A percentile compares a stretch with the other conserved stretches of the same genome.
These are phyloP conservation scores for Naegleria fowleri DNA, from an alignment of 208 protist genomes.

Conservation along the genomic window DNA sequence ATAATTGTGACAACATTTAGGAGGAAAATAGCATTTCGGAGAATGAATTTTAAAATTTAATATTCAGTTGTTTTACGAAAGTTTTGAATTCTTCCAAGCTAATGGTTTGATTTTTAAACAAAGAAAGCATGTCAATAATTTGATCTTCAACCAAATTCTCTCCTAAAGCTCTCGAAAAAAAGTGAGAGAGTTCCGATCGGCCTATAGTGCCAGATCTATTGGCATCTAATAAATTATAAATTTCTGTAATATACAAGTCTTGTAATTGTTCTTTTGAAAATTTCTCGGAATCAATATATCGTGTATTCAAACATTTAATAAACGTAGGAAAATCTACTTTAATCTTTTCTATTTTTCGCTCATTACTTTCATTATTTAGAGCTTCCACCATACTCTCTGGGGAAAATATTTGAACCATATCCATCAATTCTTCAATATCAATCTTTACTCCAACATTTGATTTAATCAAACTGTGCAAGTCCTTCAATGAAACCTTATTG, in stretches of 20 bases:
- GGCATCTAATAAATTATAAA: not conserved
- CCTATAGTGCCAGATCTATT: not conserved
- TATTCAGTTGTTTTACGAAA: not conserved
- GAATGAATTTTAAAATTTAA: not conserved
- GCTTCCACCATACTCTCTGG: not conserved
- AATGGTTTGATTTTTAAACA: not conserved
- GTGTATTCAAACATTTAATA: not conserved
- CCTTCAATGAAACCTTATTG: not conserved
- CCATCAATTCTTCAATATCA: not conserved
- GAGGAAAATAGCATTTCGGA: no score
- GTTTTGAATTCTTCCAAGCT: not conserved
- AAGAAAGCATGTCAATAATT: not conserved
- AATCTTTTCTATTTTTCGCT: not conserved
- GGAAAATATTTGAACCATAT: not conserved
- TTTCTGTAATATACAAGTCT: not conserved
- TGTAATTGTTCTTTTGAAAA: not conserved
- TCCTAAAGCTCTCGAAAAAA: not conserved
- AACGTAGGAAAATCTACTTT: not conserved
- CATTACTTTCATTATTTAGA: not conserved
- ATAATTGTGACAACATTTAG: no score
- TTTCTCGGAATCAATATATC: not conserved
- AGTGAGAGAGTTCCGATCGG: not conserved
- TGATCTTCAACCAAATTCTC: not conserved
- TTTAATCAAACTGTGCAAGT: not conserved
- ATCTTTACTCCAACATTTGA: not conserved